Conservation (phyloP, 108 stramenopile genomes). For the Cyclotella cryptica region DNA sequence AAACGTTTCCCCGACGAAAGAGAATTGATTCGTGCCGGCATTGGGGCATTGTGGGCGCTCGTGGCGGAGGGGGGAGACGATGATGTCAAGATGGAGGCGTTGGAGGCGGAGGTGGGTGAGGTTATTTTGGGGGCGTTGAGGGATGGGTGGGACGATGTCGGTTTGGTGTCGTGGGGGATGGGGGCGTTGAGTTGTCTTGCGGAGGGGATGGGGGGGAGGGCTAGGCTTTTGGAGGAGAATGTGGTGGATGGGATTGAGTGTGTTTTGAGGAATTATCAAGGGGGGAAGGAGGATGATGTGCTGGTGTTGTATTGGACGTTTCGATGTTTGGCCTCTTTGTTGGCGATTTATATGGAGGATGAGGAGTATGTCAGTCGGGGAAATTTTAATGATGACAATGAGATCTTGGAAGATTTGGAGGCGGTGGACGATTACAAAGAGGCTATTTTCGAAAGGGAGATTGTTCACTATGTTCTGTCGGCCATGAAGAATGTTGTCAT, state of each 20-base stretch:
- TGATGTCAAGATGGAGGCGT: slow-evolving; percentile 24
- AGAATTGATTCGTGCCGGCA: slow-evolving; percentile 14
- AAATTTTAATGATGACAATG: background rate
- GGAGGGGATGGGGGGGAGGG: slow-evolving; percentile 20
- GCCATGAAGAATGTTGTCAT: background rate
- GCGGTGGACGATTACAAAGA: slow-evolving; percentile 5
- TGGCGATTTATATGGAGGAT: slow-evolving; percentile 7
- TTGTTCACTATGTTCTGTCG: background rate
- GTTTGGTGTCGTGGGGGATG: slow-evolving; percentile 23
- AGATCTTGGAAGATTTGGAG: slow-evolving; percentile 12
- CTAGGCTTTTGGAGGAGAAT: slow-evolving; percentile 8
- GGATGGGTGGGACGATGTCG: background rate
- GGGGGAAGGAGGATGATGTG: background rate
- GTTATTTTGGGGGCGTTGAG: slow-evolving; percentile 12
- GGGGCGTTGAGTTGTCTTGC: slow-evolving; percentile 22
- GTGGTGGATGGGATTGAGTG: background rate
- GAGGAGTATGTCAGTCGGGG: slow-evolving; percentile 1
- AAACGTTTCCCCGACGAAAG: slow-evolving; percentile 2
- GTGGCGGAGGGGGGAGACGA: slow-evolving; percentile 24
- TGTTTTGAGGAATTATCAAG: background rate
- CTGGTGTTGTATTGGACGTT: slow-evolving; percentile 26
- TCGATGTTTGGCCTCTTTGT: slow-evolving; percentile 16
- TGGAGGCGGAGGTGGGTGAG: slow-evolving; percentile 13
- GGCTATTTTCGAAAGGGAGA: background rate
- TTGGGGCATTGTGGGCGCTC: slow-evolving; percentile 25